phyloP scores from a whole-genome alignment of 2,329 filamentous ascomycete species.

The Fusarium setosum region DNA sequence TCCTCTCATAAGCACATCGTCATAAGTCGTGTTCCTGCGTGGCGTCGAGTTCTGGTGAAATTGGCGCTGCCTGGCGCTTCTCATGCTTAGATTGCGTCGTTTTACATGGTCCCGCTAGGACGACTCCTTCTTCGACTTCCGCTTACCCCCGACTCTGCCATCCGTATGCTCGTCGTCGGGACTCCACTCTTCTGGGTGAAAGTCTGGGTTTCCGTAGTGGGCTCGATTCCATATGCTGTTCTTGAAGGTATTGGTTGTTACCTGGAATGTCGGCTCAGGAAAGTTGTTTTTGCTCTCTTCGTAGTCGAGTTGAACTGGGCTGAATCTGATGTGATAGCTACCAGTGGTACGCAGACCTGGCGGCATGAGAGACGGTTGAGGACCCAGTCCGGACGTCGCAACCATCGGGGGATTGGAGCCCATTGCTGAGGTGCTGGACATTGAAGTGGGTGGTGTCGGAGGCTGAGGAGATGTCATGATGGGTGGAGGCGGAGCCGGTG shows the following conservation, averaged over 20 bases:
- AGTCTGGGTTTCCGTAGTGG: constrained; percentile 73
- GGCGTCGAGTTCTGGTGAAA: constrained; percentile 12
- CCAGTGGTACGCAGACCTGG: constrained; percentile 19
- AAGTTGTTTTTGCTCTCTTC: constrained; percentile 59
- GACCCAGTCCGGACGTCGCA: constrained; percentile 25
- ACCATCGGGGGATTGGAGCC: constrained; percentile 33
- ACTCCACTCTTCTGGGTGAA: constrained; percentile 58
- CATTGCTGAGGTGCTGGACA: constrained; percentile 40
- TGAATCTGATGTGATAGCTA: constrained; percentile 60
- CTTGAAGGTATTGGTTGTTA: constrained; percentile 69
- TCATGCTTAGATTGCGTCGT: not conserved
- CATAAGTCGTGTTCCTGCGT: constrained; percentile 17
- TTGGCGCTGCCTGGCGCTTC: not conserved
- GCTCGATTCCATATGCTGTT: constrained; percentile 75
- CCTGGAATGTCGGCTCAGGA: constrained; percentile 59
- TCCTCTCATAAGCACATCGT: not conserved
- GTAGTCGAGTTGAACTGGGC: constrained; percentile 58
- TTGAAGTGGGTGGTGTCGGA: constrained; percentile 46
- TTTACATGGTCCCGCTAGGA: constrained; percentile 6
- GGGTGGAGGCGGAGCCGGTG: constrained; percentile 42
- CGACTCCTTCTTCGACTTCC: constrained; percentile 39
- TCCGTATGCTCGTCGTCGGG: constrained; percentile 54
- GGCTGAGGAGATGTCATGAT: constrained; percentile 47
- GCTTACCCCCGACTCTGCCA: constrained; percentile 41
- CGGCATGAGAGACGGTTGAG: constrained; percentile 23